Evolutionary conservation across 306 rosid genomes (phyloP).

Genomic region (Glycine latifolia): DNA sequence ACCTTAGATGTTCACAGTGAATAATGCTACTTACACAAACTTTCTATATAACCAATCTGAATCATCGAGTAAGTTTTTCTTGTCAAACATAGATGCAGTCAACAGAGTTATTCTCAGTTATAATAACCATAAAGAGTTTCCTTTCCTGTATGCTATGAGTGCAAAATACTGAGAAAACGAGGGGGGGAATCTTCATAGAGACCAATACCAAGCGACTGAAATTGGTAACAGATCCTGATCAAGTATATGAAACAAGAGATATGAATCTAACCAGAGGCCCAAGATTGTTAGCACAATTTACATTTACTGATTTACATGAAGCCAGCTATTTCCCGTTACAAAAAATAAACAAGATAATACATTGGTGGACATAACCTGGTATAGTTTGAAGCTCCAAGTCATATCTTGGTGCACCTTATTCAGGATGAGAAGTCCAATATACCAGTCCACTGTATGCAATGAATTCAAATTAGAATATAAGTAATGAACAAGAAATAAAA

Average conservation of each 20-base stretch:
- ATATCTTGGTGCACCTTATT: conserved; percentile 56
- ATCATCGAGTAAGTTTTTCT: neutral
- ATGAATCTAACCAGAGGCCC: conserved; percentile 46
- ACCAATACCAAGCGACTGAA: conserved; percentile 34
- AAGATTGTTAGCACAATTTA: conserved; percentile 58
- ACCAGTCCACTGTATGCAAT: conserved; percentile 77
- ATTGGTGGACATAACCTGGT: conserved; percentile 48
- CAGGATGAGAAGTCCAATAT: conserved; percentile 96
- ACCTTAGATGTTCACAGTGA: conserved; percentile 11
- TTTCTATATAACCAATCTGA: neutral
- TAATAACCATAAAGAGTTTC: neutral
- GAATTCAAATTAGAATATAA: conserved; percentile 30
- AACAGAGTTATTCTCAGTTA: conserved; percentile 2
- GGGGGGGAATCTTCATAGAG: neutral
- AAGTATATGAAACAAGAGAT: conserved; percentile 39
- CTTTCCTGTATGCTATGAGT: neutral
- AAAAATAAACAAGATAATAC: conserved; percentile 47
- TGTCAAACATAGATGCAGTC: neutral
- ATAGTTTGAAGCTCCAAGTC: conserved; percentile 46
- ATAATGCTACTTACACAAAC: neutral
- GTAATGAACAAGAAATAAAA: neutral
- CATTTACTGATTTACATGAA: conserved; percentile 54
- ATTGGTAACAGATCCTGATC: conserved; percentile 37
- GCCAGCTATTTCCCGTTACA: conserved; percentile 44
- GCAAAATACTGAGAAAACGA: conserved; percentile 2